A percentile compares a stretch with the other conserved stretches of the same genome.
Evolutionary conservation across 495 filamentous ascomycete genomes (phyloP).

Genomic region (Glonium stellatum): DNA sequence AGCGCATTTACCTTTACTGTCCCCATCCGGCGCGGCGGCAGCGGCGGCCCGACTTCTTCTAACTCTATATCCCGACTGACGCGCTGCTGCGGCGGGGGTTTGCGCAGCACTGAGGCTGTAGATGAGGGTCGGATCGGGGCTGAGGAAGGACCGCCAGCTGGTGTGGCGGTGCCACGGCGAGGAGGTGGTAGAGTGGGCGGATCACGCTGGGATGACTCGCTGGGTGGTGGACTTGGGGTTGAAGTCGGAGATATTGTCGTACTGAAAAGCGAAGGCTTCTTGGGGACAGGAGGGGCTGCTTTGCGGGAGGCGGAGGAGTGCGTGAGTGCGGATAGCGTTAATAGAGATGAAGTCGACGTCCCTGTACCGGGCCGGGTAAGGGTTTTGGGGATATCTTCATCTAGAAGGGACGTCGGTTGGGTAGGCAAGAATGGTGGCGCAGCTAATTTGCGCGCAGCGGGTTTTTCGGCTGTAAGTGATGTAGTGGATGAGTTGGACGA

Average conservation of each 20-base stretch:
- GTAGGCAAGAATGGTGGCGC: slow-evolving; percentile 13
- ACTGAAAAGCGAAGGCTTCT: slow-evolving; percentile 36
- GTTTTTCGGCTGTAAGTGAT: not conserved
- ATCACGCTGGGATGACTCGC: slow-evolving; percentile 7
- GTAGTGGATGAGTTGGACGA: not conserved
- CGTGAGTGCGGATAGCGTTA: not conserved
- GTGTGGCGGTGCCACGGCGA: slow-evolving; percentile 11
- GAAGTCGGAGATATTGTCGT: slow-evolving; percentile 12
- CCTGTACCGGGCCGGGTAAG: not conserved
- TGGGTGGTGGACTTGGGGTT: slow-evolving; percentile 12
- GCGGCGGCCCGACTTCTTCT: slow-evolving; percentile 12
- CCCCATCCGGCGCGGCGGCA: slow-evolving; percentile 27
- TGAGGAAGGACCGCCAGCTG: not conserved
- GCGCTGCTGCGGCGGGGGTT: slow-evolving; percentile 5
- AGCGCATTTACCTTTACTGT: slow-evolving; percentile 5
- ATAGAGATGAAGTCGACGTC: not conserved
- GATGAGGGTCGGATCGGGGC: too few species aligned
- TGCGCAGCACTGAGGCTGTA: not conserved
- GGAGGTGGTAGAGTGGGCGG: slow-evolving; percentile 16
- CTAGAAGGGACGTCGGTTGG: not conserved
- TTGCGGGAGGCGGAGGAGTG: slow-evolving; percentile 28
- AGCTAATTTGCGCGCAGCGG: slow-evolving; percentile 15
- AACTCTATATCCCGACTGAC: not conserved
- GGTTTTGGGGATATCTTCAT: not conserved
- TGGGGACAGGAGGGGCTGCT: slow-evolving; percentile 38